phyloP scores from a whole-genome alignment of 257 asterid species.

The Striga asiatica region DNA sequence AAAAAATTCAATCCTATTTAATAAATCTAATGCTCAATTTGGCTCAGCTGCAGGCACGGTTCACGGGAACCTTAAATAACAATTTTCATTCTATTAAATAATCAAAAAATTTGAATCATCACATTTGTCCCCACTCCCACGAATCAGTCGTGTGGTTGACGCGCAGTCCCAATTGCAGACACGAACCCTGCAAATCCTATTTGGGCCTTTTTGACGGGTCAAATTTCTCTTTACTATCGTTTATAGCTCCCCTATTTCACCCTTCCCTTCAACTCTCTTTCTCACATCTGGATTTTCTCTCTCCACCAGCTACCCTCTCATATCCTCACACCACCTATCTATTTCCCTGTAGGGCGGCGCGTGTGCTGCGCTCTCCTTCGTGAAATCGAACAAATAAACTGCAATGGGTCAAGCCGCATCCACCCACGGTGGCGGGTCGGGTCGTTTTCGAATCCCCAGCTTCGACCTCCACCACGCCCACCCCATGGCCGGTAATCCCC shows the following conservation, averaged over 20 bases:
- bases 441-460: slow-evolving; percentile 10
- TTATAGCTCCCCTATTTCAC: neutral
- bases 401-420: slow-evolving; percentile 23
- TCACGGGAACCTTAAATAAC: too few species aligned
- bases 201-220: slow-evolving; percentile 22
- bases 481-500: slow-evolving; percentile 3
- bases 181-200: neutral
- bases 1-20: too few species aligned
- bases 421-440: slow-evolving; percentile 15
- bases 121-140: neutral
- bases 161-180: slow-evolving; percentile 9
- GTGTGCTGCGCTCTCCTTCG: slow-evolving; percentile 15
- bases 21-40: too few species aligned
- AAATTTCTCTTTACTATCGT: neutral
- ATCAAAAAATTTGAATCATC: neutral
- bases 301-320: neutral
- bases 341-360: slow-evolving; percentile 14
- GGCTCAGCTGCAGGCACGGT: too few species aligned
- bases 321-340: neutral
- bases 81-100: too few species aligned
- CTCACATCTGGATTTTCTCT: slow-evolving; percentile 3
- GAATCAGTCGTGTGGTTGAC: slow-evolving; percentile 13
- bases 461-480: slow-evolving; percentile 11
- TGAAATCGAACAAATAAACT: neutral
- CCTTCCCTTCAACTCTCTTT: neutral